Conservation (phyloP, 1,284 basidiomycete species). For the Ganoderma sinense region DNA sequence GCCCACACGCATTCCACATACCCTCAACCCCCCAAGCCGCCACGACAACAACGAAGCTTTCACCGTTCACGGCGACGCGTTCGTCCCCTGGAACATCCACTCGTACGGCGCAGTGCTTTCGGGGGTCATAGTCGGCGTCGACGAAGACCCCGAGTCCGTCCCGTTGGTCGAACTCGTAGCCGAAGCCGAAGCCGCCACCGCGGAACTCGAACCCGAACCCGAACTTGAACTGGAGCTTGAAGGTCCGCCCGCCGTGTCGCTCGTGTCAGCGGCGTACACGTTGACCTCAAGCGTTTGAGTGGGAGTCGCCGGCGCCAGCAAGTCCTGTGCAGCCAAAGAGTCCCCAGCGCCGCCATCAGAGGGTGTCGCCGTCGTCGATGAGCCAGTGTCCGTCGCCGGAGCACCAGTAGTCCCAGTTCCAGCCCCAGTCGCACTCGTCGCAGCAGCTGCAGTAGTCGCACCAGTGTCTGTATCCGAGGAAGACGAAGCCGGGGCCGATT, state of each 20-base stretch:
- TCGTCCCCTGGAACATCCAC: constrained; percentile 47
- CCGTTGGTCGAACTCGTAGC: constrained; percentile 4
- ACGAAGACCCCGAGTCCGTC: constrained; percentile 7
- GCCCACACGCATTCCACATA: background rate
- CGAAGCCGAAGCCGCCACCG: background rate
- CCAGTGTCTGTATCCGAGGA: background rate
- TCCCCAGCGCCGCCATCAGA: background rate
- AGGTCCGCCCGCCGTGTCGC: background rate
- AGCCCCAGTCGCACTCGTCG: constrained; percentile 15
- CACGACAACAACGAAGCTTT: background rate
- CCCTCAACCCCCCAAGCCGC: background rate
- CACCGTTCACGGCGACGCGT: background rate
- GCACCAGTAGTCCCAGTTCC: constrained; percentile 4
- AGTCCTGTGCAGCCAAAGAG: constrained; percentile 13
- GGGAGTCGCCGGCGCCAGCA: constrained; percentile 11
- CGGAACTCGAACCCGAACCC: background rate
- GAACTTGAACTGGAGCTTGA: background rate
- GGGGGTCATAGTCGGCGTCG: constrained; percentile 43
- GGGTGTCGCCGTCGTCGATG: constrained; percentile 21
- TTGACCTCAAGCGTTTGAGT: constrained; percentile 24
- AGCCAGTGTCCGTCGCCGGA: constrained; percentile 22
- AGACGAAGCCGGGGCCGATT: background rate
- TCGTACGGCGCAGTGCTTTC: constrained; percentile 49
- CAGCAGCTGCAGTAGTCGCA: background rate
- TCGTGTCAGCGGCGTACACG: constrained; percentile 24